Evolutionary conservation across 352 stramenopile species (phyloP), one percentile per base, ranked within the genome.

Genomic region (Globisporangium recalcitrans): DNA sequence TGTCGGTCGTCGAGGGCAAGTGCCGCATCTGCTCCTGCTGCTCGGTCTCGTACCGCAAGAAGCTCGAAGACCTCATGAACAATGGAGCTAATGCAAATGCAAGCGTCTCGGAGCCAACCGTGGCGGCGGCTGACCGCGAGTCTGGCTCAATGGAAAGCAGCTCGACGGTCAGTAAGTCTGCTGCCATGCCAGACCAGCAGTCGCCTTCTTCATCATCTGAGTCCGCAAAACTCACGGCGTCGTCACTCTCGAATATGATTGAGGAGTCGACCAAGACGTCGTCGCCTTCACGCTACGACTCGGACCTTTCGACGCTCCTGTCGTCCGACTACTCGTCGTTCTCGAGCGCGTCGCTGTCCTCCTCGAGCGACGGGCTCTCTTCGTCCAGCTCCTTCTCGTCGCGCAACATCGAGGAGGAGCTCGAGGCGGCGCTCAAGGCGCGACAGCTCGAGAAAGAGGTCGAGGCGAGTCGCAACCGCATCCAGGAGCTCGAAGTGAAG

Each of bases 11-110:
- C 52, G 77, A 83, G 49, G 82, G 70, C 61, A 87, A 88, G 53
- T 75, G 83, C 24, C 83, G 83, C 13, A 75, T 91, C 40, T 93
- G 83, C 58, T 85, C 79, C 16, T 88, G 76, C 46, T 93, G 83
- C 52, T 88, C 87, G 24, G 65, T 93, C 13, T 68, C 75, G 11
- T 88, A 88, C 51, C 75, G 83, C 2, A 80, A 80, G 65, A 75
- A 71, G 60, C 13, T 67, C 46, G 62, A 70, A 7, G 59, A 67
- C 21, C 38, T 64, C 27, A 21, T 40, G 24, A 21, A 9, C 16
- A 36, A 29, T 19, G 26, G 36, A 14, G 22, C 44, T 1, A 31
- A 19, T 11, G 19, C 29, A 19, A 27, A 2, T n/a, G 19, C 29
- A 5, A 16, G 5, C 1, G 16, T 46, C 27, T 57, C 29, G 4